Evolutionary conservation across 176 grass and related monocot species (phyloP).

Genomic region (Pontederia paniculata): DNA sequence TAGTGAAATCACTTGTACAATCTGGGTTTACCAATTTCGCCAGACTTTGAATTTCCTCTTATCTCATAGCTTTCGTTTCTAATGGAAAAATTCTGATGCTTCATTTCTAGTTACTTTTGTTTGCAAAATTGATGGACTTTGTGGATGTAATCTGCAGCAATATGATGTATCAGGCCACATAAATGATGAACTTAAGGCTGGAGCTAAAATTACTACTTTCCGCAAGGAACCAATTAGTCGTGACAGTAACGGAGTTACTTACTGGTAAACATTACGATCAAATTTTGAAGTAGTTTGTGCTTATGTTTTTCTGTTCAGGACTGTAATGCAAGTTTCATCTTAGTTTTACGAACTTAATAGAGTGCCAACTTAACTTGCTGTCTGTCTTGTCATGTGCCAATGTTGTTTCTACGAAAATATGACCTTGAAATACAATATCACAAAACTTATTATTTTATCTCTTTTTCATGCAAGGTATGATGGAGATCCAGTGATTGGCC

Average conservation of each 20-base stretch:
- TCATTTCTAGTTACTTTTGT: too few species aligned
- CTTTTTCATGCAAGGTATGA: slow-evolving; percentile 68
- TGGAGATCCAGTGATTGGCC: slow-evolving; percentile 64
- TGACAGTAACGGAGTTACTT: slow-evolving; percentile 38
- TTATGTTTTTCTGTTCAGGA: slow-evolving; percentile 13
- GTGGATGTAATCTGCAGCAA: slow-evolving; percentile 47
- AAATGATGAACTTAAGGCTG: slow-evolving; percentile 67
- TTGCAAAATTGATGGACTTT: slow-evolving; percentile 13
- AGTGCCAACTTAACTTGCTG: slow-evolving; percentile 1
- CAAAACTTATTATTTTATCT: background rate
- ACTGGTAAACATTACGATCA: slow-evolving; percentile 38
- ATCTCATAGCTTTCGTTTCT: background rate
- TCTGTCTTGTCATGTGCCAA: background rate
- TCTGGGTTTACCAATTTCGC: slow-evolving; percentile 2
- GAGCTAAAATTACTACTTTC: slow-evolving; percentile 49
- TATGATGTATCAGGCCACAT: slow-evolving; percentile 53
- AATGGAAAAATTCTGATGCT: background rate
- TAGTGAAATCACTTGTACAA: background rate
- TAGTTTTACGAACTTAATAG: background rate
- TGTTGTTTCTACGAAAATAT: background rate
- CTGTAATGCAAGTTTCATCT: background rate
- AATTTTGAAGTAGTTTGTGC: too few species aligned
- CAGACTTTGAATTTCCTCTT: background rate
- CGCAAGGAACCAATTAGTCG: slow-evolving; percentile 56
- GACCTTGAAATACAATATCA: background rate